Percentiles rank a stretch among this genome's conserved stretches.
phyloP scores from a whole-genome alignment of 2,329 filamentous ascomycete species.

The Colletotrichum scovillei region DNA sequence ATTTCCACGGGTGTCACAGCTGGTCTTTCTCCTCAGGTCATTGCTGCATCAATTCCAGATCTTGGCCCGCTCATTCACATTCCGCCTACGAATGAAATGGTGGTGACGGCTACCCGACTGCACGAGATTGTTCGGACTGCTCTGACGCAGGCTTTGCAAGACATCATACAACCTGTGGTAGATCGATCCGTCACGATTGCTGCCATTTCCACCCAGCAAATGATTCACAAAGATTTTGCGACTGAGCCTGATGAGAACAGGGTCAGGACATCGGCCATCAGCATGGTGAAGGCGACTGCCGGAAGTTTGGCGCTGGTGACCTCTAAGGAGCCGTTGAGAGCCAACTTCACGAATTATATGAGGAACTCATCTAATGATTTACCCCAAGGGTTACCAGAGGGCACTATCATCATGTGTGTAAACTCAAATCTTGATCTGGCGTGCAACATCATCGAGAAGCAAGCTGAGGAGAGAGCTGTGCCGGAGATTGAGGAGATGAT shows the following conservation, averaged over 20 bases:
- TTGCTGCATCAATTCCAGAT: constrained; percentile 86
- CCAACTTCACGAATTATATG: constrained; percentile 98
- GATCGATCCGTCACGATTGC: constrained; percentile 98
- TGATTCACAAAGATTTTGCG: constrained; percentile 96
- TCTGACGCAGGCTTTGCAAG: constrained; percentile 88
- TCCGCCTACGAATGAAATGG: constrained; percentile 83
- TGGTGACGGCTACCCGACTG: constrained; percentile 75
- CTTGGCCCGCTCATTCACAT: constrained; percentile 83
- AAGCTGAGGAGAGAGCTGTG: constrained; percentile 91
- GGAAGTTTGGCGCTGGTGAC: constrained; percentile 97
- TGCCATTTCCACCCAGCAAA: constrained; percentile 93
- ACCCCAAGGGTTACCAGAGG: constrained; percentile 88
- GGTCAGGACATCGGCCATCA: constrained; percentile 86
- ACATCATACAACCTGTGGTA: constrained; percentile 97
- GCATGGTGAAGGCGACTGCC: constrained; percentile 94
- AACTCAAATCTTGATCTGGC: constrained; percentile 97
- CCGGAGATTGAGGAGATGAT: constrained; percentile 97
- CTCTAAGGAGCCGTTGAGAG: constrained; percentile 94
- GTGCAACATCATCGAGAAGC: constrained; percentile 93
- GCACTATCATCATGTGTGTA: constrained; percentile 97
- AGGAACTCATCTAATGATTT: constrained; percentile 76
- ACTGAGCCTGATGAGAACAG: constrained; percentile 92
- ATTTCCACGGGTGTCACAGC: constrained; percentile 75
- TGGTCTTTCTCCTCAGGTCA: constrained; percentile 80
- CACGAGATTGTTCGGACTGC: constrained; percentile 86